Evolutionary conservation across 2,329 filamentous ascomycete genomes (phyloP), one percentile per base, ranked within the genome.

Genomic region (Akanthomyces uredinophilus): DNA sequence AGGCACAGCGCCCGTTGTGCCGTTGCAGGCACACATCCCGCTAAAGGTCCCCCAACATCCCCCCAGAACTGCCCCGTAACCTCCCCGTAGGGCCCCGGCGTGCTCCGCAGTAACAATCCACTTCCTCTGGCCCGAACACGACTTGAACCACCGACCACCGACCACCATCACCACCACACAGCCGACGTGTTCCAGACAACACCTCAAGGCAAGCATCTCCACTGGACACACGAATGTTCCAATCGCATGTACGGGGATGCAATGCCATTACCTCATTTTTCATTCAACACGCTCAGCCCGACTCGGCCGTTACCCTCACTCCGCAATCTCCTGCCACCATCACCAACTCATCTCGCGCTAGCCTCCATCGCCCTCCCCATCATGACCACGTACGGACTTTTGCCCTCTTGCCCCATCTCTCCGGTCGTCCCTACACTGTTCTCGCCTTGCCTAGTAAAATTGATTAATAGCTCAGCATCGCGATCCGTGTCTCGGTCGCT

Each of bases 81-180:
- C 41, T n/a, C 27, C 47, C 57, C 41, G 27, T 54, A 61, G 61
- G 61, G 47, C 54, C 54, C 39, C 61, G 54, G 53, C 61, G 61
- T 58, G 61, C 61, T 62, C 61, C 61, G 61, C 54, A 51, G 37
- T 39, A 1, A 35, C n/a, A 13, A 32, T 41, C 43, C 59, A 61
- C 59, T 62, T 58, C 60, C 60, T 57, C 60, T 62, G n/a, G 39
- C 61, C 61, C 61, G 61, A 54, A 57, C 37, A 59, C 35, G 37
- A 52, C 35, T 10, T 10, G 46, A 24, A 20, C 27, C 53, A 55
- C 14, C 32, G 20, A 27, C 41, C 29, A 49, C 29, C 22, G n/a
- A 24, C 16, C 7, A 35, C 16, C 47, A 29, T 4, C 47, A 4
- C 24, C 47, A 53, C 35, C 50, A 60, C 11, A 29, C 29, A 41